These are phyloP conservation scores for Isatis tinctoria DNA, from an alignment of 345 rosid species.

Conservation along the genomic window DNA sequence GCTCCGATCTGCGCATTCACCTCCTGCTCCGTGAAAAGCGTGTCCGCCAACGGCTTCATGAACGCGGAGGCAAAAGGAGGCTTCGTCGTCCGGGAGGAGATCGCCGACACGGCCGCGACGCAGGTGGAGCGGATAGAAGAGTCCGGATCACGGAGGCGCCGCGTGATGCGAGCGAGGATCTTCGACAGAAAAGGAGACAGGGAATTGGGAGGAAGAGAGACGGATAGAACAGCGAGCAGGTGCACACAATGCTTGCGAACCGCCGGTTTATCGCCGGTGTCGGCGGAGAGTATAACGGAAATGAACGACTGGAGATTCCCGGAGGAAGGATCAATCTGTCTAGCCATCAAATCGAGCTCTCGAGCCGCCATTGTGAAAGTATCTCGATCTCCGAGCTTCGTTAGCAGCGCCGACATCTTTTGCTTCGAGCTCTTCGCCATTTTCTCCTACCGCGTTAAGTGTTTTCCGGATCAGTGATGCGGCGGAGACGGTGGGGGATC, in stretches of 20 bases:
- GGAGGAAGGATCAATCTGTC: slow-evolving; percentile 45
- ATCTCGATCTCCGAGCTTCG: slow-evolving; percentile 85
- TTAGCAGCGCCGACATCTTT: slow-evolving; percentile 46
- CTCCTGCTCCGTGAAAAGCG: slow-evolving; percentile 89
- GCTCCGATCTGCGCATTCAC: slow-evolving; percentile 72
- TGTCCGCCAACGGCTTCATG: slow-evolving; percentile 67
- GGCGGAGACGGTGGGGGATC: slow-evolving; percentile 28
- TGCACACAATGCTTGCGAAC: slow-evolving; percentile 74
- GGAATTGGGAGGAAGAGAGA: slow-evolving; percentile 40
- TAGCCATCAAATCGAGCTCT: slow-evolving; percentile 70
- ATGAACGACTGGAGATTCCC: slow-evolving; percentile 55
- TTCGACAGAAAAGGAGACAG: slow-evolving; percentile 62
- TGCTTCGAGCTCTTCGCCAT: slow-evolving; percentile 60
- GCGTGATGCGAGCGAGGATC: slow-evolving; percentile 57
- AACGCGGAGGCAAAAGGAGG: slow-evolving; percentile 56
- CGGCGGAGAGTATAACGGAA: slow-evolving; percentile 66
- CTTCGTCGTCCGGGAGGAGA: slow-evolving; percentile 53
- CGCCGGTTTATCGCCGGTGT: slow-evolving; percentile 62
- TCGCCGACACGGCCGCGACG: slow-evolving; percentile 55
- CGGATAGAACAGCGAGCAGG: slow-evolving; percentile 58
- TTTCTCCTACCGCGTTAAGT: background rate
- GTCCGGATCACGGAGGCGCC: slow-evolving; percentile 80
- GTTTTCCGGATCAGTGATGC: slow-evolving; percentile 5
- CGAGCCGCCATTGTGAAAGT: slow-evolving; percentile 64
- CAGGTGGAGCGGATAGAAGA: slow-evolving; percentile 71